Evolutionary conservation across 2,329 filamentous ascomycete genomes (phyloP).

Genomic region (Cordyceps tenuipes): DNA sequence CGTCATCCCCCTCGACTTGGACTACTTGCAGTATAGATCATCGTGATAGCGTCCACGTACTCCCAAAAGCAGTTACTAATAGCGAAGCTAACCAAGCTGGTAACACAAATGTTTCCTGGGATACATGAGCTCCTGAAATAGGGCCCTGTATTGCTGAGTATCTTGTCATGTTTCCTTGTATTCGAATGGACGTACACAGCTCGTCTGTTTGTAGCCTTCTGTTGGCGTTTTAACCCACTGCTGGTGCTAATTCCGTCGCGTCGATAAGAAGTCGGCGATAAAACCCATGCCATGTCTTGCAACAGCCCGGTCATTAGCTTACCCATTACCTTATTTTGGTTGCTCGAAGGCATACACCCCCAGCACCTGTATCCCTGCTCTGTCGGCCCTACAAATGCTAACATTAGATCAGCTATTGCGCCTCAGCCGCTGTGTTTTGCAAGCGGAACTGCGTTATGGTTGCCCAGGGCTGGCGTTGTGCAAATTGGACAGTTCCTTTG

Average conservation of each 20-base stretch:
- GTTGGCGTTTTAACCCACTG: not conserved
- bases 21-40: not conserved
- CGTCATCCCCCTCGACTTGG: not conserved
- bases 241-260: not conserved
- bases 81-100: not conserved
- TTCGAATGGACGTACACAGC: no score
- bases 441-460: no score
- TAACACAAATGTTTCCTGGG: not conserved
- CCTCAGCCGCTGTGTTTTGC: no score
- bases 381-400: not conserved
- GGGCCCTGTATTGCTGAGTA: no score
- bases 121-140: not conserved
- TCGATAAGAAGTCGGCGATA: not conserved
- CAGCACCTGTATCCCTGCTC: no score
- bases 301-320: not conserved
- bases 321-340: not conserved
- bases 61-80: not conserved
- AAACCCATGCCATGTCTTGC: no score
- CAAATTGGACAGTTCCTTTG: no score
- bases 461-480: no score
- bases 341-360: not conserved
- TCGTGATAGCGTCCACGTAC: not conserved
- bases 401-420: no score
- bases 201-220: not conserved
- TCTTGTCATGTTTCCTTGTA: no score